Evolutionary conservation across 2,329 filamentous ascomycete species (phyloP), one percentile per base, ranked within the genome.

Genomic region (Calonectria henricotiae): DNA sequence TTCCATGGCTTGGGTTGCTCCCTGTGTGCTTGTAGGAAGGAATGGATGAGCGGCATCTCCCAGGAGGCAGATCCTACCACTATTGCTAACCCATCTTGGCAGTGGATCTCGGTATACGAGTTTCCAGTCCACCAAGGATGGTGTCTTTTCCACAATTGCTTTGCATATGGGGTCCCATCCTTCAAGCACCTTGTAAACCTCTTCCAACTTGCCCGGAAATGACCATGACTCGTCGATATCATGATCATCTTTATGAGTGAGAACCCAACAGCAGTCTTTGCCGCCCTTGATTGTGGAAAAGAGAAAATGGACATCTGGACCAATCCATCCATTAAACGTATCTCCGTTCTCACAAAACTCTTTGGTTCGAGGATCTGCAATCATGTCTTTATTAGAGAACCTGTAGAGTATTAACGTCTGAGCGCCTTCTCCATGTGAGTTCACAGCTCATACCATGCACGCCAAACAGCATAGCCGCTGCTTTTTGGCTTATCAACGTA

Each of bases 241-340:
- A 69, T 85, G 84, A 71, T 89, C 88, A 23, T 78, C 68, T 25
- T 1, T 83, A 76, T 89, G 88, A 1, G 88, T 90, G 25, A 89
- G 80, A 3, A 90, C 88, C 89, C 88, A 90, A 73, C 85, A 88
- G 75, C 87, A 89, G 68, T 76, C 75, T 8, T 70, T 71, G 1
- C 74, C 74, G 0, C 70, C 75, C n/a, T 76, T 90, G 73, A 90
- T 86, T 3, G 88, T 88, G 6, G 86, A 87, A 74, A 89, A 89
- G 1, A 90, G 80, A 70, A 89, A 87, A 73, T 89, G 87, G 61
- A 88, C 85, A 71, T 89, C 86, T 2, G 87, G 86, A 2, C 88
- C 88, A 65, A 89, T 86, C 89, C 86, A 87, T 30, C 88, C 88
- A 65, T 89, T 89, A 79, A 90, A 89, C 0, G 87, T 88, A 76